Base-by-base conservation (phyloP, 331 rosid species). In the Rosa hybrid region DNA sequence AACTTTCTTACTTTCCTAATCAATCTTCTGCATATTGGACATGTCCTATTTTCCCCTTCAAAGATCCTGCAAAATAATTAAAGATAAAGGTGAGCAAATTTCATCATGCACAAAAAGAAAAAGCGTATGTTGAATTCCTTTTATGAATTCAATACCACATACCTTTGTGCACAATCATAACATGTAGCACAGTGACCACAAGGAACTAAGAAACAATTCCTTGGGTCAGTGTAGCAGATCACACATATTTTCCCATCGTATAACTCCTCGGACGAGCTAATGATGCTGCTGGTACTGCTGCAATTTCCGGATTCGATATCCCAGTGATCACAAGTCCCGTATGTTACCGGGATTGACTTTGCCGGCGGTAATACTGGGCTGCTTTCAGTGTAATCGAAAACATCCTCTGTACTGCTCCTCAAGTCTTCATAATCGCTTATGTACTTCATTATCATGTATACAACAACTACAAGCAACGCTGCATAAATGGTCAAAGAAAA, bases 151-250 rank as follows among this genome's bases (percentile, higher is more conserved):
- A n/a, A n/a, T 10, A 30, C 10, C 12, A 46, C 76, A 17, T 7
- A 64, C 89, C 89, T 77, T 46, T 63, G 76, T 57, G 87, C 89
- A 53, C 89, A 86, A 2, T n/a, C 83, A 34, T 50, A 75, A 42
- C 89, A 86, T 21, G 89, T 83, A 72, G 87, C 87, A 20, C 81
- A 80, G 14, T 86, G 87, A 4, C 89, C 89, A 70, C 89, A 86
- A 69, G 89, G 89, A 69, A 86, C 89, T 50, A 86, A 78, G 65
- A 83, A 86, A 38, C 85, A 86, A 65, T 83, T 76, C 46, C 89
- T 67, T 57, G 72, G 81, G 45, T 83, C 85, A 3, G 78, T 84
- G 50, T 68, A 86, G 85, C 87, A 86, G 51, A 86, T 83, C 23
- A 81, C 78, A 59, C 89, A 86, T 50, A 86, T 49, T 78, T 83